Evolutionary conservation across 2,329 filamentous ascomycete species (phyloP), one percentile per base, ranked within the genome.

Genomic region (Aureobasidium pullulans): DNA sequence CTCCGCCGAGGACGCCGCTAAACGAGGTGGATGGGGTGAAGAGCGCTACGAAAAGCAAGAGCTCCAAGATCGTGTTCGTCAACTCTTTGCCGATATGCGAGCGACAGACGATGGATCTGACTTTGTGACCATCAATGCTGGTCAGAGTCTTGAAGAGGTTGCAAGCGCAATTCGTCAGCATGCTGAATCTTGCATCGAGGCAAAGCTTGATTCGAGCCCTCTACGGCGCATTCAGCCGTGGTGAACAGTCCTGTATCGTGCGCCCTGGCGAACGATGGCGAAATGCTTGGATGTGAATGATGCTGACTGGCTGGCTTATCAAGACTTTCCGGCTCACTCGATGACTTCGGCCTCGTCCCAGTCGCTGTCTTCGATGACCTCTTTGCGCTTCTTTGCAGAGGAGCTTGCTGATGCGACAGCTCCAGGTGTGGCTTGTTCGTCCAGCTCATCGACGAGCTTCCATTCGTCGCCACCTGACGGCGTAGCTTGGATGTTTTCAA

Each of bases 41-140:
- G 94, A 99, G 78, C 81, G 89, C 63, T 99, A 97, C 69, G 94
- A 99, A 76, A 87, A 84, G 70, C 82, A 81, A 61, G 84, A 86
- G 68, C 89, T 96, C 84, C 94, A 99, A 76, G 78, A 81, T 62
- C 81, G 84, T 9, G 94, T 97, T 13, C 77, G 89, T 19, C 81
- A 85, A 62, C 71, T 95, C 52, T 96, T 96, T 71, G 81, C 75
- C 42, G 75, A 76, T 11, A 67, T 86, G 64, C 74, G 79, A 63
- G 66, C 72, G 59, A 67, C 70, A 39, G 76, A 77, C 53, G 77
- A 80, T 61, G 75, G 75, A 29, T 76, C 79, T 32, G 77, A 83
- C 62, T 78, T 85, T 59, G 72, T 76, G 34, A 70, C 76, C 6
- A 73, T 86, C 50, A 76, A 87, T 74, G 84, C 82, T 4, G 80